A percentile compares a stretch with the other conserved stretches of the same genome.
Conservation (phyloP, 2,329 filamentous ascomycete genomes). For the Xylaria sp. region DNA sequence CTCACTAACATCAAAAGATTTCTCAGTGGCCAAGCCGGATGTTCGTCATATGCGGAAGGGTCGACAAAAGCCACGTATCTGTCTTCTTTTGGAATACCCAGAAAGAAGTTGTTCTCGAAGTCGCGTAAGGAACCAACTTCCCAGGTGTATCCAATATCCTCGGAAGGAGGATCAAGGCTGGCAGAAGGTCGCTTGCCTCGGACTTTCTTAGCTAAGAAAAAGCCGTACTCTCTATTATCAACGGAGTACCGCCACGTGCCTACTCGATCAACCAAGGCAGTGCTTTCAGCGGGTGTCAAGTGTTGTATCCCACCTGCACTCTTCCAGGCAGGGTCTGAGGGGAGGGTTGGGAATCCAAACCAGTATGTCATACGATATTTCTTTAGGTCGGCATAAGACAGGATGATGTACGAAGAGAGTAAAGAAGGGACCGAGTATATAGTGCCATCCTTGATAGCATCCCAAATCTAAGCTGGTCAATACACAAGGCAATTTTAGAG, state of each 20-base stretch:
- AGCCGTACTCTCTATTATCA: slow-evolving; percentile 88
- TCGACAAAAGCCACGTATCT: slow-evolving; percentile 89
- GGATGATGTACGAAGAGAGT: slow-evolving; percentile 85
- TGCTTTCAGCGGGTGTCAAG: slow-evolving; percentile 76
- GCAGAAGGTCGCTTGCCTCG: slow-evolving; percentile 52
- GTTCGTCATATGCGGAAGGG: slow-evolving; percentile 87
- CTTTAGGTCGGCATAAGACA: slow-evolving; percentile 96
- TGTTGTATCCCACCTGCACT: slow-evolving; percentile 64
- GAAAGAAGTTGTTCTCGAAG: slow-evolving; percentile 91
- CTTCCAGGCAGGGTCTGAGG: slow-evolving; percentile 88
- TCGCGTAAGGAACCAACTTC: slow-evolving; percentile 77
- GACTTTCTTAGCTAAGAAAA: slow-evolving; percentile 91
- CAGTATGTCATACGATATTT: slow-evolving; percentile 99
- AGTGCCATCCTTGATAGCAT: slow-evolving; percentile 94
- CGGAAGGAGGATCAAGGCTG: slow-evolving; percentile 61
- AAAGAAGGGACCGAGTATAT: slow-evolving; percentile 96
- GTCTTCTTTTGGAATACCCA: slow-evolving; percentile 75
- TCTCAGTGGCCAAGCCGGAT: slow-evolving; percentile 91
- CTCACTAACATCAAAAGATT: slow-evolving; percentile 89
- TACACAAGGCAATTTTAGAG: background rate
- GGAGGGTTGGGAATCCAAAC: slow-evolving; percentile 94
- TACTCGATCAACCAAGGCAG: slow-evolving; percentile 81
- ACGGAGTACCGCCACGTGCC: slow-evolving; percentile 88
- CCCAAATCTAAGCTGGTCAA: slow-evolving; percentile 77
- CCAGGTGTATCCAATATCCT: slow-evolving; percentile 77